phyloP scores from a whole-genome alignment of 73 alveolate species.

The Symbiodinium pilosum region DNA sequence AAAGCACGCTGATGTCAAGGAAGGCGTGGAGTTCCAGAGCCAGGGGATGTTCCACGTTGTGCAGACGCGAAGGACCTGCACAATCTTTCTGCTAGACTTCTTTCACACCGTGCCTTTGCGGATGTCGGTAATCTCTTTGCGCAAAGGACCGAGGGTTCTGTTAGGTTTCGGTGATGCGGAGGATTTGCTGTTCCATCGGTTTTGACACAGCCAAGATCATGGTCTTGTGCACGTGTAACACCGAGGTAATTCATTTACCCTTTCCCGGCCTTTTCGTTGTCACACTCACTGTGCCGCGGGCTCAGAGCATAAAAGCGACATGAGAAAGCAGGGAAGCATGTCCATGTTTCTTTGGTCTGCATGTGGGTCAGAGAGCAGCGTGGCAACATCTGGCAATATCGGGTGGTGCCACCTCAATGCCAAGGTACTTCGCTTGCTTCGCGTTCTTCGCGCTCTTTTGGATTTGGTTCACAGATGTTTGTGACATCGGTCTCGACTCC shows the following conservation, averaged over 20 bases:
- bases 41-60: slow-evolving; percentile 83
- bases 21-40: slow-evolving; percentile 93
- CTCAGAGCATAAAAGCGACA: not conserved
- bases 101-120: slow-evolving; percentile 38
- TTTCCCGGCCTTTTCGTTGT: slow-evolving; percentile 80
- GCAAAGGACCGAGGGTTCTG: too few species aligned
- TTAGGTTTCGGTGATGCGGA: too few species aligned
- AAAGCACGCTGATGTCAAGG: too few species aligned
- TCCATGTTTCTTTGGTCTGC: not conserved
- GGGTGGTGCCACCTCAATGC: too few species aligned
- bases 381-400: not conserved
- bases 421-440: slow-evolving; percentile 78
- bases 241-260: slow-evolving; percentile 74
- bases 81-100: slow-evolving; percentile 67
- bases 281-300: slow-evolving; percentile 44
- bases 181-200: too few species aligned
- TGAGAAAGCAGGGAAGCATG: not conserved
- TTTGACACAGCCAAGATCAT: too few species aligned
- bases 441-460: slow-evolving; percentile 79
- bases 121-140: not conserved
- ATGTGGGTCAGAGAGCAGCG: not conserved
- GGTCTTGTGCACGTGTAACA: too few species aligned
- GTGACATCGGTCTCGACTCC: slow-evolving; percentile 59
- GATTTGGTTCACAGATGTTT: slow-evolving; percentile 78
- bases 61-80: slow-evolving; percentile 84